Conservation (phyloP, 2,329 filamentous ascomycete genomes). For the Penicillium glabrum region DNA sequence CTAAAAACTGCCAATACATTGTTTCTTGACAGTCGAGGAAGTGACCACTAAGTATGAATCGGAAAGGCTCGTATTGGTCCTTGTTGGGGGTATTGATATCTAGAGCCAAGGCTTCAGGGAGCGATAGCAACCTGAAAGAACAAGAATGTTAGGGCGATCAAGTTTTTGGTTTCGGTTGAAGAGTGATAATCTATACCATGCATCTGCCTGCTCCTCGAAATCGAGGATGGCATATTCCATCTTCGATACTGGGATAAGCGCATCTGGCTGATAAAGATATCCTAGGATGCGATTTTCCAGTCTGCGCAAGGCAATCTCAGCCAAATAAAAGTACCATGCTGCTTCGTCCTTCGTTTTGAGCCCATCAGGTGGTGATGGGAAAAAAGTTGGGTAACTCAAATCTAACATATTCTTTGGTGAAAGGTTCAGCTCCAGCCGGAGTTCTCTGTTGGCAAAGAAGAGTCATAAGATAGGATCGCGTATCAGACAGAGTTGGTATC, state of each 20-base stretch:
- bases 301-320: background rate
- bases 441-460: too few species aligned
- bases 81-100: background rate
- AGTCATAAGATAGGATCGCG: too few species aligned
- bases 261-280: background rate
- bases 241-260: too few species aligned
- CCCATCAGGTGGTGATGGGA: background rate
- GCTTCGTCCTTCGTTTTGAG: background rate
- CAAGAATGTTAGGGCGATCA: too few species aligned
- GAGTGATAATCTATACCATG: background rate
- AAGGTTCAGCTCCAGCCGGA: background rate
- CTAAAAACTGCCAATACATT: background rate
- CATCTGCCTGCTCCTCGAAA: background rate
- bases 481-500: too few species aligned
- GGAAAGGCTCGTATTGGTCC: background rate
- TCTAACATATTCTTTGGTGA: background rate
- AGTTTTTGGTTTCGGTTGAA: too few species aligned
- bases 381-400: background rate
- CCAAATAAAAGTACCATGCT: background rate
- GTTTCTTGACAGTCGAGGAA: background rate
- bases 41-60: background rate
- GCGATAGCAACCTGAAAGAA: background rate
- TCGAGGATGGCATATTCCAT: background rate
- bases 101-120: background rate
- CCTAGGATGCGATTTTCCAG: background rate